These are phyloP conservation scores for Polytrichum formosum DNA, from an alignment of 225 moss, liverwort and hornwort species.

Conservation along the genomic window DNA sequence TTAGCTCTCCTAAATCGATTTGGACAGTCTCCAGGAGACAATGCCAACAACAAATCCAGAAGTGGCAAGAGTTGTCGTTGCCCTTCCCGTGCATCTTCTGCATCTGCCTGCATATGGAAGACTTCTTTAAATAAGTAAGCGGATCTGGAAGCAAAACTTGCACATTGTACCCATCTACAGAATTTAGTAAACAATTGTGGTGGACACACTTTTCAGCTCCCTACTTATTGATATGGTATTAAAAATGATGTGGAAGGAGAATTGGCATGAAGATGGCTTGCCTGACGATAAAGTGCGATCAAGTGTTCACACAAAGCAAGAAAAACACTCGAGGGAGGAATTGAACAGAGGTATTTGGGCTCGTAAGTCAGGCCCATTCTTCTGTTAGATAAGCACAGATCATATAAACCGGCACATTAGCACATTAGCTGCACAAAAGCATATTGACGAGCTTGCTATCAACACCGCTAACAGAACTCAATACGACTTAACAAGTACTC, in stretches of 20 bases:
- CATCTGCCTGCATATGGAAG: constrained; percentile 32
- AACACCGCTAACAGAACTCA: no score
- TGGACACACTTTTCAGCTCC: background rate
- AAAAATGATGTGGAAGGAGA: background rate
- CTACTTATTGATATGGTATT: background rate
- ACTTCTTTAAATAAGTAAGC: background rate
- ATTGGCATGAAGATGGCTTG: constrained; percentile 10
- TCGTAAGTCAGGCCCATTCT: constrained; percentile 47
- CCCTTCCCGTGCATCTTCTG: constrained; percentile 45
- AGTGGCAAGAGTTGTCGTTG: constrained; percentile 48
- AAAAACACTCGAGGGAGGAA: constrained; percentile 48
- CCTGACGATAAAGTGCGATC: constrained; percentile 51
- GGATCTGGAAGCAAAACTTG: no score
- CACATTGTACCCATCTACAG: no score
- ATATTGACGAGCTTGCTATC: no score
- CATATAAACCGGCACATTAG: no score
- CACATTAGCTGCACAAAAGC: no score
- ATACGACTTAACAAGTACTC: no score
- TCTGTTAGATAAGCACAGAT: constrained; percentile 1
- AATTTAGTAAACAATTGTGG: background rate
- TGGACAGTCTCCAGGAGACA: constrained; percentile 51
- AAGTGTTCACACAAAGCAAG: constrained; percentile 54
- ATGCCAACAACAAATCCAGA: constrained; percentile 41
- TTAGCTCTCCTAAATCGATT: constrained; percentile 53
- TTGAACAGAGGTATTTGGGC: constrained; percentile 39